phyloP scores from a whole-genome alignment of 352 stramenopile species.

The Globisporangium canariense region DNA sequence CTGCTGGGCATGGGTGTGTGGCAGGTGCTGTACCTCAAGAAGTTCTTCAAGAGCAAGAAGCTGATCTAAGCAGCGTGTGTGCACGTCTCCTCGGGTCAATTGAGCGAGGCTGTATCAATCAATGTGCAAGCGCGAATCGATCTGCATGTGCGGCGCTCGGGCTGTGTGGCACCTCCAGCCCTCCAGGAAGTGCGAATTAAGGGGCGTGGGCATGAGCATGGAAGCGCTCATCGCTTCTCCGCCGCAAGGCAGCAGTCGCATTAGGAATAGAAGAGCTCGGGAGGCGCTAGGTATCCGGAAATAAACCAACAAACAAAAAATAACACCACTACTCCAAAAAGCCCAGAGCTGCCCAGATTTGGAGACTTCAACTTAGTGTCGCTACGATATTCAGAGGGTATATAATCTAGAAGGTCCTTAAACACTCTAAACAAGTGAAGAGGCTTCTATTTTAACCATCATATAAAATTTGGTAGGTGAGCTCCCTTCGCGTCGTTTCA shows the following conservation, averaged over 20 bases:
- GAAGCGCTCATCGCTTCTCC: background rate
- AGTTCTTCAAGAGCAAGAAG: slow-evolving; percentile 93
- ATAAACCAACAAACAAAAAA: slow-evolving; percentile 6
- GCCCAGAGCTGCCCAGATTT: background rate
- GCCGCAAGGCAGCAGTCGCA: slow-evolving; percentile 1
- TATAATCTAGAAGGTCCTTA: background rate
- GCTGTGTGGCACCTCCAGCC: background rate
- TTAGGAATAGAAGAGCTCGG: slow-evolving; percentile 8
- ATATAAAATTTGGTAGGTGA: background rate
- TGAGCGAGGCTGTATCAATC: background rate
- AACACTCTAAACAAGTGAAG: background rate
- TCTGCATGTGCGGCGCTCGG: background rate
- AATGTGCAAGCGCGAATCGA: background rate
- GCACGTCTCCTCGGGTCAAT: background rate
- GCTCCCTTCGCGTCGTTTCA: slow-evolving; percentile 9
- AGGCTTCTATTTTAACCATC: background rate
- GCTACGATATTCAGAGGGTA: background rate
- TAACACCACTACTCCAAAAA: slow-evolving; percentile 7
- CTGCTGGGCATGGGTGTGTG: slow-evolving; percentile 83
- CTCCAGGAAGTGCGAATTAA: background rate
- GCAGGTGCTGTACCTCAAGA: slow-evolving; percentile 89
- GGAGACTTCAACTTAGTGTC: background rate
- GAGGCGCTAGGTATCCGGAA: background rate
- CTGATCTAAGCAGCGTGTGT: slow-evolving; percentile 59
- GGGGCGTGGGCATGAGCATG: background rate